A percentile compares a stretch with the other conserved stretches of the same genome.
phyloP scores from a whole-genome alignment of 2,329 filamentous ascomycete genomes.

The Neonectria punicea region DNA sequence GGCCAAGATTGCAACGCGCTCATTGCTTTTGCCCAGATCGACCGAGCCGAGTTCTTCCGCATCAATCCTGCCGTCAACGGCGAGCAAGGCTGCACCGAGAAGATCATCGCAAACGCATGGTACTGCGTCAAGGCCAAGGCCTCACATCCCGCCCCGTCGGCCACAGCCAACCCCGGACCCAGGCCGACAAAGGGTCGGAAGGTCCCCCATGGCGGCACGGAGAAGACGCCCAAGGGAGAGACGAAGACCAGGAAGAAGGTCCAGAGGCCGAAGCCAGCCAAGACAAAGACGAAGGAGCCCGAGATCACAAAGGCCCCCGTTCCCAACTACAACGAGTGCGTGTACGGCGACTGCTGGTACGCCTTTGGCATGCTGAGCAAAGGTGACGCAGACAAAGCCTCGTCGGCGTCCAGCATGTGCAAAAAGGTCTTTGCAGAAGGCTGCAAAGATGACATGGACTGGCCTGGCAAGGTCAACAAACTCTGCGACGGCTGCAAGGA shows the following conservation, averaged over 20 bases:
- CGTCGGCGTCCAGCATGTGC: constrained; percentile 17
- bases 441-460: constrained; percentile 7
- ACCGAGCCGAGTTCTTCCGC: constrained; percentile 22
- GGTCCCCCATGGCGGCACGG: not conserved
- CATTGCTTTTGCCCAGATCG: constrained; percentile 9
- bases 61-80: constrained; percentile 23
- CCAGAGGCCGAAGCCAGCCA: constrained; percentile 3
- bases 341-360: constrained; percentile 29
- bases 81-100: constrained; percentile 7
- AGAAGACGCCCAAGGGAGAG: not conserved
- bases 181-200: not conserved
- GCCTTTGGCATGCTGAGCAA: constrained; percentile 18
- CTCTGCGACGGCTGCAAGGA: constrained; percentile 25
- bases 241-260: not conserved
- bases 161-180: not conserved
- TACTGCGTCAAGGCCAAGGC: constrained; percentile 36
- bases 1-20: constrained; percentile 20
- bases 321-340: constrained; percentile 10
- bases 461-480: constrained; percentile 22
- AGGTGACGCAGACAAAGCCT: not conserved
- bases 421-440: constrained; percentile 14
- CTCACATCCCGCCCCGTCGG: constrained; percentile 1
- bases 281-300: not conserved
- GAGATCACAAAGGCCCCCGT: constrained; percentile 12
- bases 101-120: constrained; percentile 19